phyloP scores from a whole-genome alignment of 2,329 filamentous ascomycete species.

The Paramyrothecium roridum region DNA sequence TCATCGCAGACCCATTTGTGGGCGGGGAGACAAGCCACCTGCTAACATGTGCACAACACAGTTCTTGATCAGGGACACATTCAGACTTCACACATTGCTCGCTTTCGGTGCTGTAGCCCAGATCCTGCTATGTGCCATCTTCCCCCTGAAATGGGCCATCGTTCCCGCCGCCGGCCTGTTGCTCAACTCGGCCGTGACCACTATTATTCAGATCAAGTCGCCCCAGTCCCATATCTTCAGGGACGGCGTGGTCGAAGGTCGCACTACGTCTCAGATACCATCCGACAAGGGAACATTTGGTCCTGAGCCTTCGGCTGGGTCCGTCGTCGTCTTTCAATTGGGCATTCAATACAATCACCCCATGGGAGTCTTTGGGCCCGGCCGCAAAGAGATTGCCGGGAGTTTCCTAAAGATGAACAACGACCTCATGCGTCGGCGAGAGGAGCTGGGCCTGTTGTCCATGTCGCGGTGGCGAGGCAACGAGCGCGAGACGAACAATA shows the following conservation, averaged over 20 bases:
- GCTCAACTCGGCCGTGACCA: slow-evolving; percentile 25
- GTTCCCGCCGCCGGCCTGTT: slow-evolving; percentile 26
- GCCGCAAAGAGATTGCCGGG: slow-evolving; percentile 31
- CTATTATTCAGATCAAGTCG: slow-evolving; percentile 18
- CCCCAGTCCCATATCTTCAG: slow-evolving; percentile 15
- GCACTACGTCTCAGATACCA: slow-evolving; percentile 30
- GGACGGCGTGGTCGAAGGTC: slow-evolving; percentile 25
- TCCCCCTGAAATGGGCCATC: slow-evolving; percentile 31
- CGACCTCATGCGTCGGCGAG: slow-evolving; percentile 29
- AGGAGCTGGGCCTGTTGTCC: slow-evolving; percentile 45
- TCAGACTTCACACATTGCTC: slow-evolving; percentile 28
- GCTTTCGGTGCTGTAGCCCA: slow-evolving; percentile 32
- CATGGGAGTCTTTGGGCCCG: slow-evolving; percentile 44
- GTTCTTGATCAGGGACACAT: slow-evolving; percentile 24
- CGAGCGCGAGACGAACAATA: slow-evolving; percentile 34
- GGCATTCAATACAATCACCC: slow-evolving; percentile 45
- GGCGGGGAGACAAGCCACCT: not conserved
- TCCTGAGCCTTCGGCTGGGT: slow-evolving; percentile 18
- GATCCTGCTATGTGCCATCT: slow-evolving; percentile 22
- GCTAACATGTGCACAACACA: not conserved
- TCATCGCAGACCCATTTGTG: not conserved
- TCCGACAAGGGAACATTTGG: slow-evolving; percentile 18
- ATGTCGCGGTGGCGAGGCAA: slow-evolving; percentile 35
- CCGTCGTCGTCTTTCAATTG: slow-evolving; percentile 41
- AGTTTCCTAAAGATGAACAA: slow-evolving; percentile 35